phyloP scores from a whole-genome alignment of 164 flowering plant genomes.

The Echeveria elegans region DNA sequence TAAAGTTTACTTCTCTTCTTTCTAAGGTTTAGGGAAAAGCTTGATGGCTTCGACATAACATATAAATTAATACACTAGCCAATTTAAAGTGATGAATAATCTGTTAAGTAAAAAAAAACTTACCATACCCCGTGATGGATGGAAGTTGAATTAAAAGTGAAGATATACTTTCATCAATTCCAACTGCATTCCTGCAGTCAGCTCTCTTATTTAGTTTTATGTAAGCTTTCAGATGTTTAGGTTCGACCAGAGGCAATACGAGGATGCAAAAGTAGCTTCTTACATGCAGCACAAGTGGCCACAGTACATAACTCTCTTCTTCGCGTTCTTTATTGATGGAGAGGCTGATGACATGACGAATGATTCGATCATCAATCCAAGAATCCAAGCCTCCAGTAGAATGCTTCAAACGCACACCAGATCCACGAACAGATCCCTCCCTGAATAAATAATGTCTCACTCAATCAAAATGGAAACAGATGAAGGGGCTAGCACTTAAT shows the following conservation, averaged over 20 bases:
- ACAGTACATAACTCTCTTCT: conserved; percentile 35
- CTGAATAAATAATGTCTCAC: conserved; percentile 22
- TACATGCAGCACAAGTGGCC: conserved; percentile 79
- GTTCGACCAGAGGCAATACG: conserved; percentile 85
- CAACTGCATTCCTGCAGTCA: conserved; percentile 77
- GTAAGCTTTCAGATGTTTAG: conserved; percentile 56
- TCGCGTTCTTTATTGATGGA: conserved; percentile 47
- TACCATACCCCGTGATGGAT: conserved; percentile 99
- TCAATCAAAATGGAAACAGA: background rate
- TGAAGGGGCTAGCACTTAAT: too few species aligned
- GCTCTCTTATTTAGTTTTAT: conserved; percentile 44
- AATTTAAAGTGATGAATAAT: background rate
- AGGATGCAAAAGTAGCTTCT: conserved; percentile 62
- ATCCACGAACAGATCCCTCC: conserved; percentile 82
- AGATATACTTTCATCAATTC: conserved; percentile 60
- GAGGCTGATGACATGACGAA: conserved; percentile 78
- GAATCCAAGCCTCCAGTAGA: conserved; percentile 84
- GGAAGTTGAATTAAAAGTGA: conserved; percentile 83
- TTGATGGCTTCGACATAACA: background rate
- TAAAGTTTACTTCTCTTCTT: too few species aligned
- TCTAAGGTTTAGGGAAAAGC: background rate
- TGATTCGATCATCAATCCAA: conserved; percentile 98
- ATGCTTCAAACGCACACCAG: conserved; percentile 62
- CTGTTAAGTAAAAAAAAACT: conserved; percentile 36
- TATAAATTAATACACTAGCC: background rate